Conservation (phyloP, 257 asterid species). For the Fraxinus excelsior region DNA sequence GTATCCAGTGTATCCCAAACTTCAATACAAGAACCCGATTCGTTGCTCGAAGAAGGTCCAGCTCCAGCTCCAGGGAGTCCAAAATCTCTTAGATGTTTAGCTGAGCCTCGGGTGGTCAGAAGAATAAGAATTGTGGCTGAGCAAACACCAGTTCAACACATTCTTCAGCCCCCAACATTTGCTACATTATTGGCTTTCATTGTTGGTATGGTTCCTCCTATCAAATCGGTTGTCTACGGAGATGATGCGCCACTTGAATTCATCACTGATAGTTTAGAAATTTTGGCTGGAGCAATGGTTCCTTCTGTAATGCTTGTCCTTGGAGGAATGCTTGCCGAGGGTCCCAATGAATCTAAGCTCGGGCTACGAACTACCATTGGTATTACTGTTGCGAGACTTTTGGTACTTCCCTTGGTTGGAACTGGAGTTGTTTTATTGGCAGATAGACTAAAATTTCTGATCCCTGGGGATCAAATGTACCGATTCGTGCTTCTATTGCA, state of each 20-base stretch:
- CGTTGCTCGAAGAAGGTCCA: constrained; percentile 45
- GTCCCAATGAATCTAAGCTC: constrained; percentile 76
- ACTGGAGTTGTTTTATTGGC: constrained; percentile 61
- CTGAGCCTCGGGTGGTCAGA: constrained; percentile 79
- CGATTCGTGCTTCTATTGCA: constrained; percentile 84
- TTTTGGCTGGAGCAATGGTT: constrained; percentile 83
- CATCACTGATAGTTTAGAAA: constrained; percentile 75
- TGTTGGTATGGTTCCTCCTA: constrained; percentile 77
- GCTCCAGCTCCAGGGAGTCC: constrained; percentile 46
- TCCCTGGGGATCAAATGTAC: constrained; percentile 71
- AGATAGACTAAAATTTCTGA: constrained; percentile 50
- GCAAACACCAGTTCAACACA: constrained; percentile 69
- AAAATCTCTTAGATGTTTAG: constrained; percentile 68
- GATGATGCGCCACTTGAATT: constrained; percentile 71
- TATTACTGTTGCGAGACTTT: constrained; percentile 64
- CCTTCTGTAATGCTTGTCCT: constrained; percentile 92
- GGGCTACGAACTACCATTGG: constrained; percentile 75
- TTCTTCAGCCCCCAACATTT: constrained; percentile 85
- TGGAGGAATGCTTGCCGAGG: constrained; percentile 97
- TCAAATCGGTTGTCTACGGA: constrained; percentile 69
- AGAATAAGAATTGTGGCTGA: constrained; percentile 73
- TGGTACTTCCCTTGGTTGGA: constrained; percentile 75
- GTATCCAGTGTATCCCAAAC: constrained; percentile 41
- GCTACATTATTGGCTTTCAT: constrained; percentile 78
- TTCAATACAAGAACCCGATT: constrained; percentile 51